A percentile compares a stretch with the other conserved stretches of the same genome.
These are phyloP conservation scores for Clavispora fructus DNA, from an alignment of 805 yeast species.

Conservation along the genomic window DNA sequence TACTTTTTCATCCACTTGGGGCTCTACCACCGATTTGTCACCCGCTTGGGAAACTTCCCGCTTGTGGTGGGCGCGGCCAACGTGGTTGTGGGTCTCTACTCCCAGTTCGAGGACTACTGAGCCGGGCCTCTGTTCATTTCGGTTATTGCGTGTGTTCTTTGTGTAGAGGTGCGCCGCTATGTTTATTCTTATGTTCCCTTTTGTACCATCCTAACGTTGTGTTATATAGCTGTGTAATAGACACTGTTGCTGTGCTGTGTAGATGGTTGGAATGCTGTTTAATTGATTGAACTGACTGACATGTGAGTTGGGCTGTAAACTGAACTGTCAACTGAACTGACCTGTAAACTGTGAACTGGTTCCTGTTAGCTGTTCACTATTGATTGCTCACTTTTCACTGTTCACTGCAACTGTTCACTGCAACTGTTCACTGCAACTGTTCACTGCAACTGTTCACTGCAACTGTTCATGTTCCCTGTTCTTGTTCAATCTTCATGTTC, in stretches of 20 bases:
- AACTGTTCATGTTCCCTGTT: too few relatives aligned
- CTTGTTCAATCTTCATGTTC: too few relatives aligned
- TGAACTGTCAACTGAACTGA: too few relatives aligned
- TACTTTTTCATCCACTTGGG: slow-evolving; percentile 33
- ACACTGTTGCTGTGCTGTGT: not conserved
- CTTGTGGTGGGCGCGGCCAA: slow-evolving; percentile 43
- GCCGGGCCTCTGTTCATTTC: not conserved
- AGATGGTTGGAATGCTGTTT: too few relatives aligned
- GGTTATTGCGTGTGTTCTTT: not conserved
- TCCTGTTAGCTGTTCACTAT: too few relatives aligned
- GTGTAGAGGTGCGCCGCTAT: not conserved
- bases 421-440: too few relatives aligned
- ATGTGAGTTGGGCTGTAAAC: too few relatives aligned
- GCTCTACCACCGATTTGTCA: slow-evolving; percentile 30
- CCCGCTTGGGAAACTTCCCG: slow-evolving; percentile 43
- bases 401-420: too few relatives aligned
- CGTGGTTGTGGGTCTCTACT: slow-evolving; percentile 45
- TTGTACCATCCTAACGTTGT: slow-evolving; percentile 1
- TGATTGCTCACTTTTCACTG: too few relatives aligned
- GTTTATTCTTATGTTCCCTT: not conserved
- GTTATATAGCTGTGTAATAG: not conserved
- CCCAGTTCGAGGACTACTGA: slow-evolving; percentile 43
- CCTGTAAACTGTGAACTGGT: too few relatives aligned
- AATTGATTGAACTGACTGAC: too few relatives aligned
- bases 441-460: too few relatives aligned